Evolutionary conservation across 2,329 filamentous ascomycete species (phyloP), one percentile per base, ranked within the genome.

Genomic region (Sphaceloma murrayae): DNA sequence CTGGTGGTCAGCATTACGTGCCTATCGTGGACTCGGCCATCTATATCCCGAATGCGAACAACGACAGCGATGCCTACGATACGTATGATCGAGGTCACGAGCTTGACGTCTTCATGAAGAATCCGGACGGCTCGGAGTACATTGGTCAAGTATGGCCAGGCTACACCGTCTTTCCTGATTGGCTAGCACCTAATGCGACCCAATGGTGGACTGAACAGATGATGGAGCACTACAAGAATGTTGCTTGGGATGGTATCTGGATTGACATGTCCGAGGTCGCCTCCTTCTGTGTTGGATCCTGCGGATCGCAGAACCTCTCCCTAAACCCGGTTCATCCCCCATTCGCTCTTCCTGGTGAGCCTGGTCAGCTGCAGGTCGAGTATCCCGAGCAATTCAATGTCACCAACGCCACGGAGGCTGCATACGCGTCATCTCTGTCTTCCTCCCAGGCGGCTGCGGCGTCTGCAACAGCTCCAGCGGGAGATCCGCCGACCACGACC

Each of bases 41-140:
- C 46, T 87, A 87, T 56, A 74, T 76, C 18, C 82, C 82, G 0
- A 81, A 85, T 52, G 79, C 80, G 0, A 64, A 74, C n/a, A 82
- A n/a, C n/a, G n/a, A n/a, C n/a, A n/a, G n/a, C n/a, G n/a, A 86
- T 54, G 67, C 68, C 33, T 83, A 78, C 56, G 65, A 53, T 7
- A 47, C 57, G 29, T 62, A 62, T 47, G 57, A 53, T 8, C 53
- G 56, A 33, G 60, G 60, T 14, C 51, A 59, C 24, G 56, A 57
- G 4, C 49, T 52, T 19, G 56, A 53, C 14, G 58, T 62, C 1
- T 63, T 60, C 51, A 39, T 63, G 34, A 56, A 51, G 40, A 62
- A 62, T 39, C 57, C 60, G 5, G 59, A 62, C 46, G 58, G 56
- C 7, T 54, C 51, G 17, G 50, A 57, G 34, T 60, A 60, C 45